Evolutionary conservation across 257 asterid genomes (phyloP).

Genomic region (Craterostigma plantagineum): DNA sequence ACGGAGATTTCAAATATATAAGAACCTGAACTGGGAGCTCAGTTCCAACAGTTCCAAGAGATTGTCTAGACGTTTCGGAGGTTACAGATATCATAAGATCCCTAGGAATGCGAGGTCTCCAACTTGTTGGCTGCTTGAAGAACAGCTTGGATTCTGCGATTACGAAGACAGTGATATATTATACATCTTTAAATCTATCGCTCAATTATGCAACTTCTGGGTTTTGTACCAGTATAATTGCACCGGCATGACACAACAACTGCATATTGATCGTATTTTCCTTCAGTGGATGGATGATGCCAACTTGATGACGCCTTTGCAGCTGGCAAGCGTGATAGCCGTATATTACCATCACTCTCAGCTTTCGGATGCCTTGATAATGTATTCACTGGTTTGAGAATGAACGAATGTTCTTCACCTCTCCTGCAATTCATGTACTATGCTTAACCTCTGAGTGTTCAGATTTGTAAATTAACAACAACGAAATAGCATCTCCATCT

Average conservation of each 20-base stretch:
- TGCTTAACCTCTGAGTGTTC: not conserved
- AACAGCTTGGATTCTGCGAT: conserved; percentile 78
- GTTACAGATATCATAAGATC: conserved; percentile 94
- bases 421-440: conserved; percentile 44
- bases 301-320: conserved; percentile 35
- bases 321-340: conserved; percentile 22
- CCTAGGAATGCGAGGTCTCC: conserved; percentile 82
- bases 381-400: conserved; percentile 73
- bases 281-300: conserved; percentile 28
- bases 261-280: conserved; percentile 52
- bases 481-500: no score
- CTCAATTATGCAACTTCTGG: not conserved
- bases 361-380: conserved; percentile 35
- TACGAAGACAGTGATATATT: conserved; percentile 5
- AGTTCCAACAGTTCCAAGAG: conserved; percentile 56
- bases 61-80: conserved; percentile 73
- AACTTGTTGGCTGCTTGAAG: conserved; percentile 76
- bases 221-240: conserved; percentile 68
- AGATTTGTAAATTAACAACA: no score
- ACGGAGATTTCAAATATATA: conserved; percentile 1
- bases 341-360: conserved; percentile 16
- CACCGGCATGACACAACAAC: conserved; percentile 92
- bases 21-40: conserved; percentile 85
- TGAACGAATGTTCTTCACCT: conserved; percentile 97
- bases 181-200: not conserved